A percentile compares a stretch with the other conserved stretches of the same genome.
Conservation (phyloP, 2,329 filamentous ascomycete species). For the Sporothrix inflata region DNA sequence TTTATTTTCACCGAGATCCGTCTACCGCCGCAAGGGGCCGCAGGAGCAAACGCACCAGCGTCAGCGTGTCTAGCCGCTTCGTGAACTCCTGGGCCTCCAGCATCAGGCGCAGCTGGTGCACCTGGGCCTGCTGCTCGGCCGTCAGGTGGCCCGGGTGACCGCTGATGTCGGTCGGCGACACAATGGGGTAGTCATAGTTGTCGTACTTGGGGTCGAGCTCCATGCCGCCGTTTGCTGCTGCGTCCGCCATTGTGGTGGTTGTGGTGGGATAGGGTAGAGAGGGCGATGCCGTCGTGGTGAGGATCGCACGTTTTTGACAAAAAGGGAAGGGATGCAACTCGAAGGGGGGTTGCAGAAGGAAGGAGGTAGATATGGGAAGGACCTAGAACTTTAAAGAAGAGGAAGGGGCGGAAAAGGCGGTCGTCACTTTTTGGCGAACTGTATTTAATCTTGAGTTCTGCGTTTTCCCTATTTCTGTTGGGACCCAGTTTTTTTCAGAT, state of each 20-base stretch:
- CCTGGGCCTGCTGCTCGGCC: slow-evolving; percentile 83
- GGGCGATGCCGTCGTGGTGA: not conserved
- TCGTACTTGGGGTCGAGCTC: slow-evolving; percentile 89
- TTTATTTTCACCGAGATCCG: not conserved
- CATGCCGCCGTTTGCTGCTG: slow-evolving; percentile 42
- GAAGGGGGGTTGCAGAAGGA: not conserved
- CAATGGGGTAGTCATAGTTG: slow-evolving; percentile 89
- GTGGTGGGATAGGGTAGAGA: not conserved
- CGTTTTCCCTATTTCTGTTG: slow-evolving; percentile 24
- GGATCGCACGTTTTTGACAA: not conserved
- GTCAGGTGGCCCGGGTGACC: slow-evolving; percentile 91
- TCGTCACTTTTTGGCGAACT: slow-evolving; percentile 14
- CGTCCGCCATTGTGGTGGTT: slow-evolving; percentile 27
- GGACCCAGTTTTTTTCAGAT: slow-evolving; percentile 16
- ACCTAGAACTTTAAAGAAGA: not conserved
- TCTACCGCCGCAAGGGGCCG: no score
- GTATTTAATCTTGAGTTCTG: slow-evolving; percentile 21
- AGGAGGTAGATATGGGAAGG: not conserved
- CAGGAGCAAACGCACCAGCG: slow-evolving; percentile 63
- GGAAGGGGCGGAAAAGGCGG: slow-evolving; percentile 18
- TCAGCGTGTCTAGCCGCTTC: slow-evolving; percentile 87
- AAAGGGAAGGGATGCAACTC: not conserved
- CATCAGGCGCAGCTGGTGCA: slow-evolving; percentile 80
- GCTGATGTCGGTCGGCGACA: slow-evolving; percentile 66
- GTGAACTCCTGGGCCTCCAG: slow-evolving; percentile 83